Evolutionary conservation across 1,284 basidiomycete genomes (phyloP), one percentile per base, ranked within the genome.

Genomic region (Trichosporon coremiiforme): DNA sequence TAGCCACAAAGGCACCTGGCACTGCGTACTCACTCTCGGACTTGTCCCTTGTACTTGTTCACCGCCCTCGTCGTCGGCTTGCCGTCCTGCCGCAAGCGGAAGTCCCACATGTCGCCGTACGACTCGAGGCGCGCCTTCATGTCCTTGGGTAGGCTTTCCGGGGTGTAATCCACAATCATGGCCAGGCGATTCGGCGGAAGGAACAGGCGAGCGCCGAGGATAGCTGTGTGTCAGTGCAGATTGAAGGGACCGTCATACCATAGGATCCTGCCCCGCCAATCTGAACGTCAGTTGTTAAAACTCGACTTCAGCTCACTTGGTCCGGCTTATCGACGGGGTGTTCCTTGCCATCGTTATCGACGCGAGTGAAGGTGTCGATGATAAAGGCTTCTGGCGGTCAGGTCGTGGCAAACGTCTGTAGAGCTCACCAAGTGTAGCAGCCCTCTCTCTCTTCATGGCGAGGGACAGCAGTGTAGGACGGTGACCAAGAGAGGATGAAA

Each of bases 251-350:
- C 9, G 3, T 73, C 75, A 29, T 45, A 84, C 82, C 77, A 36
- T 82, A 84, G 9, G 80, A 79, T 0, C 82, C 82, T 7, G 77
- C 81, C 25, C 82, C 82, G 0, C 82, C 82, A 31, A 84, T 77
- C 82, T 83, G 41, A 36, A 12, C 6, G 70, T 64, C 50, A 71
- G 67, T 31, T 8, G 57, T 2, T 2, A 6, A 8, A 13, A 3
- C 1, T n/a, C 7, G 4, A 4, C 0, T 25, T 25, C 25, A 13
- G 50, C 76, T 25, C 67, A 80, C 80, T 73, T 82, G 78, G 63
- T 82, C 78, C 22, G 75, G 74, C 67, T 78, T 74, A 36, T 77
- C 73, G 12, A 76, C 66, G 0, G 75, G 70, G 2, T 64, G 69
- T 31, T 82, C 78, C 0, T 74, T 68, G 0, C 80, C 81, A 64